Conservation (phyloP, 2,329 filamentous ascomycete species). For the Fusarium lyarnte region DNA sequence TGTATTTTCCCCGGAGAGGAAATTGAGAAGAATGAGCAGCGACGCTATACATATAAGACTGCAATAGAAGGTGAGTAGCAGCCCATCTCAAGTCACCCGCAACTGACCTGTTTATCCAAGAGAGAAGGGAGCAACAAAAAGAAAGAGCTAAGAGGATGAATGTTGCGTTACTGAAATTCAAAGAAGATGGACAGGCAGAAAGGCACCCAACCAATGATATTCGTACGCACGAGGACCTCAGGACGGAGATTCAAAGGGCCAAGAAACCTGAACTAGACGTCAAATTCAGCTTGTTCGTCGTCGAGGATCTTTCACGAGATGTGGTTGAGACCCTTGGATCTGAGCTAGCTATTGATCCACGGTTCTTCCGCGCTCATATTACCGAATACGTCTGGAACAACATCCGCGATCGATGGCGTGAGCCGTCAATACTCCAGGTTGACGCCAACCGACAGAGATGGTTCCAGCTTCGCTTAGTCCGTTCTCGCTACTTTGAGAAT, state of each 20-base stretch:
- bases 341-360: neutral
- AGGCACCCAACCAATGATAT: fast-evolving
- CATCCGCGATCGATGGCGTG: neutral
- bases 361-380: neutral
- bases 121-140: neutral
- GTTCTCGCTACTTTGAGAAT: neutral
- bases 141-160: neutral
- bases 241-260: fast-evolving
- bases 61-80: neutral
- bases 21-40: neutral
- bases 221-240: fast-evolving
- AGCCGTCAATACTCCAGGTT: neutral
- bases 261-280: fast-evolving
- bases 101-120: fast-evolving
- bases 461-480: neutral
- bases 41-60: neutral
- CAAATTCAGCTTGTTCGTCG: neutral
- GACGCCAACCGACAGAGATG: neutral
- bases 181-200: neutral
- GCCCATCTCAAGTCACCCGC: fast-evolving
- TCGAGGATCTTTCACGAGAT: neutral
- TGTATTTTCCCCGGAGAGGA: neutral
- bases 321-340: neutral
- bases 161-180: neutral
- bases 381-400: neutral